Evolutionary conservation across 2,329 filamentous ascomycete species (phyloP).

Genomic region (Diaporthe nobilis): DNA sequence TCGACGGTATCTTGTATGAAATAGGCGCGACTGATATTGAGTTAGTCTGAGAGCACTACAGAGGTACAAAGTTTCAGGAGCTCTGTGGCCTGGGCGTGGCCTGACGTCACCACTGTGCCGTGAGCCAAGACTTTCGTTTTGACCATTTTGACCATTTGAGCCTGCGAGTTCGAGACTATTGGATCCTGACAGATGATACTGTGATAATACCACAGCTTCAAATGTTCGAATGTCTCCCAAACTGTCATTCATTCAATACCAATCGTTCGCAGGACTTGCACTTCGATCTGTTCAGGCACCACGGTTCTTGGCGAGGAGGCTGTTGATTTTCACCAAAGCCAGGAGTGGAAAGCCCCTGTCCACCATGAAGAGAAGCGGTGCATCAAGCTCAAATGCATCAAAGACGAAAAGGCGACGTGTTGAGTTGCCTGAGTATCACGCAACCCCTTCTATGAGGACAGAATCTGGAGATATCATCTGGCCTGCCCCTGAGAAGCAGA

Average conservation of each 20-base stretch:
- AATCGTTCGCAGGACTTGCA: background rate
- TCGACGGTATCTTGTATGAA: background rate
- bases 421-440: constrained; percentile 60
- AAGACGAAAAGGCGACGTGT: constrained; percentile 48
- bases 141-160: background rate
- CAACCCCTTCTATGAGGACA: constrained; percentile 57
- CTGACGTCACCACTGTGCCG: constrained; percentile 34
- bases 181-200: background rate
- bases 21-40: constrained; percentile 6
- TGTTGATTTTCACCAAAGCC: background rate
- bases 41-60: background rate
- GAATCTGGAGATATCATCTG: constrained; percentile 66
- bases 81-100: background rate
- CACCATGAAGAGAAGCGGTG: constrained; percentile 37
- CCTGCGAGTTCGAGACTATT: background rate
- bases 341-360: background rate
- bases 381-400: background rate
- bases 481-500: constrained; percentile 71
- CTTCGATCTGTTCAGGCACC: background rate
- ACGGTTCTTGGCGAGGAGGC: background rate
- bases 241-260: background rate
- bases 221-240: background rate
- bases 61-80: background rate
- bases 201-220: background rate
- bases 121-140: background rate